These are phyloP conservation scores for Tuctoria greenei DNA, from an alignment of 176 grass and related monocot species.

Conservation along the genomic window DNA sequence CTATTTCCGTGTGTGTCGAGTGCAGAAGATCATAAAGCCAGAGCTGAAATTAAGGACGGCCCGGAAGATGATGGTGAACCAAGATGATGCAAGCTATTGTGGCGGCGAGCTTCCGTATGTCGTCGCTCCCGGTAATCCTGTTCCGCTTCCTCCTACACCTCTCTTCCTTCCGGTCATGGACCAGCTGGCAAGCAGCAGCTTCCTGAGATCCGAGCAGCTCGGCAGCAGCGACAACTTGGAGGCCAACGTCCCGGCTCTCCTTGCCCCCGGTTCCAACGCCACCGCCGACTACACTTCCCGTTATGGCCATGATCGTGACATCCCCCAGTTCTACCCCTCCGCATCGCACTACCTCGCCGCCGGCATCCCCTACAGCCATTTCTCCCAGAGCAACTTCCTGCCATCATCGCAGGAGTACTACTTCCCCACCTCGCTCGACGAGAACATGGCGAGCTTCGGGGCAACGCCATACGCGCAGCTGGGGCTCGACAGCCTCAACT, in stretches of 20 bases:
- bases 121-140: not conserved
- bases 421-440: slow-evolving; percentile 49
- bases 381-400: not conserved
- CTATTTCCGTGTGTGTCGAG: not conserved
- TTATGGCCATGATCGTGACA: slow-evolving; percentile 35
- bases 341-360: slow-evolving; percentile 46
- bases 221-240: slow-evolving; percentile 44
- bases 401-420: slow-evolving; percentile 42
- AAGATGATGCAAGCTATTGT: not conserved
- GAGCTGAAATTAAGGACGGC: not conserved
- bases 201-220: slow-evolving; percentile 36
- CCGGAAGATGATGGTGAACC: not conserved
- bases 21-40: not conserved
- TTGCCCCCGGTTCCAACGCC: slow-evolving; percentile 35
- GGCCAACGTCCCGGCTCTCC: slow-evolving; percentile 33
- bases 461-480: slow-evolving; percentile 34
- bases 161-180: slow-evolving; percentile 49
- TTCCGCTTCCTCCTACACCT: not conserved
- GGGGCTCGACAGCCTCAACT: slow-evolving; percentile 44
- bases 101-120: not conserved
- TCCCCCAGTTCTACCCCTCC: slow-evolving; percentile 45
- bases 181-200: slow-evolving; percentile 32
- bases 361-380: slow-evolving; percentile 11
- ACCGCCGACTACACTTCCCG: slow-evolving; percentile 1
- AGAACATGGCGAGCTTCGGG: slow-evolving; percentile 57